Percentiles rank a stretch among this genome's conserved stretches.
Evolutionary conservation across 1,284 basidiomycete genomes (phyloP).

Genomic region (Trametes versicolor): DNA sequence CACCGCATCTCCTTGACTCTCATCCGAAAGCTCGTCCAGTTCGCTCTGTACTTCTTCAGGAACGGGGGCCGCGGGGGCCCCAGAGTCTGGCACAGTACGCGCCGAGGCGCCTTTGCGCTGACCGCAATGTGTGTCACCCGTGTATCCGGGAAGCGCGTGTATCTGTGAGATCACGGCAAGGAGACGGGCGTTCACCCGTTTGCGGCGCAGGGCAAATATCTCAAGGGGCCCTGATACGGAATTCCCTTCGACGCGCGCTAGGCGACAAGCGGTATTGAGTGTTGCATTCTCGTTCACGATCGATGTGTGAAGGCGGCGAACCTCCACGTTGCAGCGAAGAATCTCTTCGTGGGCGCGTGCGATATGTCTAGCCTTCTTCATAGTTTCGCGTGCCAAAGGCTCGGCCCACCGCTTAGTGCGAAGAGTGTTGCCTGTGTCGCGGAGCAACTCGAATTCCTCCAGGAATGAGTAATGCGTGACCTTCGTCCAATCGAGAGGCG

Average conservation of each 20-base stretch:
- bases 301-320: slow-evolving; percentile 8
- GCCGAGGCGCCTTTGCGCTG: neutral
- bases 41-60: neutral
- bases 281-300: slow-evolving; percentile 5
- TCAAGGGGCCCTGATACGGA: neutral
- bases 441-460: slow-evolving; percentile 48
- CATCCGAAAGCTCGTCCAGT: neutral
- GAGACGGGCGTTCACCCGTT: neutral
- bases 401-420: slow-evolving; percentile 42
- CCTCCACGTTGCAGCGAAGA: slow-evolving; percentile 1
- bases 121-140: neutral
- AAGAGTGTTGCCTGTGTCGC: slow-evolving; percentile 43
- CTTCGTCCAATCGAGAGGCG: slow-evolving; percentile 40
- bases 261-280: neutral
- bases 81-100: no score
- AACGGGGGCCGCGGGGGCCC: no score
- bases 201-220: neutral
- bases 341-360: slow-evolving; percentile 26
- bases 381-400: slow-evolving; percentile 37
- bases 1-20: neutral
- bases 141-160: neutral
- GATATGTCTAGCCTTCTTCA: slow-evolving; percentile 44
- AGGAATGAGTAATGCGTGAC: slow-evolving; percentile 47
- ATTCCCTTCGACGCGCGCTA: neutral
- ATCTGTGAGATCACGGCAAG: neutral